Base-by-base conservation (phyloP, 768 basidiomycete species). In the Galerina marginata region DNA sequence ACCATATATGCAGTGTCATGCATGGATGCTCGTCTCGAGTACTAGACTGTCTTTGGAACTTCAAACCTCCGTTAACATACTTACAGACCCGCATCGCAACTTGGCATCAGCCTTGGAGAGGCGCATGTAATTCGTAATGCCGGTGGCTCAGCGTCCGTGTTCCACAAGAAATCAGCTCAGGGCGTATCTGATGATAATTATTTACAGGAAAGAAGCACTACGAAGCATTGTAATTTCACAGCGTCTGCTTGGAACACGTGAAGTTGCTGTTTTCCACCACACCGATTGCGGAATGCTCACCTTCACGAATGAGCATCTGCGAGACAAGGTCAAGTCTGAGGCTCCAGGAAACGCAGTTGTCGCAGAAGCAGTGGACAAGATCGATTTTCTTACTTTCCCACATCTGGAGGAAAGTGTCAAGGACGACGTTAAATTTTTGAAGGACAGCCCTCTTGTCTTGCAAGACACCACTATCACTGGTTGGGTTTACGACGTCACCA, bases 11-110 rank as follows among this genome's bases (percentile, higher is more conserved):
- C 54, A 86, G 84, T 87, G 29, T 87, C 87, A 16, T 90, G 88
- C 75, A 92, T 90, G 88, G 89, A 90, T 70, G 87, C 88, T 51
- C 85, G 89, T 54, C 77, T 90, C 63, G 84, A 90, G 86, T 89
- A 68, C 68, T 77, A 29, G 15, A 3, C 25, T 5, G 60, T 55
- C 33, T 33, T 7, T 7, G n/a, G n/a, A 46, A 25, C 23, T 23
- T 39, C 11, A 37, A 47, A 42, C 26, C 29, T 56, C 25, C 36
- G 25, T 33, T 12, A 14, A 25, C 23, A 23, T 26, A 7, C 48
- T 26, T 59, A 9, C 65, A 88, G 86, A 66, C 84, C 85, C 29
- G 83, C 82, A 39, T 75, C 81, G 10, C 81, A 86, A 48, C 79
- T 90, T 16, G 88, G 87, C 14, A 77, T 89, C 54, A 74, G 85